Evolutionary conservation across 2,329 filamentous ascomycete genomes (phyloP).

Genomic region (Chalara sp.): DNA sequence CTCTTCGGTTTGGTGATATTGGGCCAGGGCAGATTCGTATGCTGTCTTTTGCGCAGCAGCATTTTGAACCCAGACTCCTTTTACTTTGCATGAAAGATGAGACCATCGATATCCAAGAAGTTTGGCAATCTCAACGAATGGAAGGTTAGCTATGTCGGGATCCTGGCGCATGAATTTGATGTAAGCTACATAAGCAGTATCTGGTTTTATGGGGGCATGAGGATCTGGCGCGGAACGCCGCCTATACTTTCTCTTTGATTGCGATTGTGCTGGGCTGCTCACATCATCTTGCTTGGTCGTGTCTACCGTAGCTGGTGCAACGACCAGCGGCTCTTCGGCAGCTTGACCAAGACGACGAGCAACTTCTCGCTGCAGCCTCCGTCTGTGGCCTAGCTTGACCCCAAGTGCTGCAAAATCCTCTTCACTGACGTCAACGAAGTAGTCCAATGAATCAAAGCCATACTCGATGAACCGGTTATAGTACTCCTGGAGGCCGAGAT

Average conservation of each 20-base stretch:
- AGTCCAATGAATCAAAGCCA: slow-evolving; percentile 81
- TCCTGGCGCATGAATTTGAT: slow-evolving; percentile 79
- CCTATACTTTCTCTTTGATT: slow-evolving; percentile 65
- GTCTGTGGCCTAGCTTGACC: slow-evolving; percentile 74
- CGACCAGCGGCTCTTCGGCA: slow-evolving; percentile 37
- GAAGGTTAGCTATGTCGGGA: slow-evolving; percentile 67
- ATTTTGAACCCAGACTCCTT: slow-evolving; percentile 66
- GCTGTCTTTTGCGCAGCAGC: slow-evolving; percentile 69
- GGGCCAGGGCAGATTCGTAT: slow-evolving; percentile 64
- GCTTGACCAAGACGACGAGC: slow-evolving; percentile 38
- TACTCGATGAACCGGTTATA: slow-evolving; percentile 65
- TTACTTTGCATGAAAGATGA: slow-evolving; percentile 56
- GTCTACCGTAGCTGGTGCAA: slow-evolving; percentile 52
- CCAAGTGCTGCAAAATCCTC: slow-evolving; percentile 70
- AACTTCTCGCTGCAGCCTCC: slow-evolving; percentile 78
- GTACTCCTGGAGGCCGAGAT: slow-evolving; percentile 75
- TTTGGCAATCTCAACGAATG: slow-evolving; percentile 79
- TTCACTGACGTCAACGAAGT: slow-evolving; percentile 76
- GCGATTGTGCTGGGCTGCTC: slow-evolving; percentile 29
- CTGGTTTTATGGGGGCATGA: slow-evolving; percentile 71
- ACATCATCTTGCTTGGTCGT: slow-evolving; percentile 38
- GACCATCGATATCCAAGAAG: slow-evolving; percentile 80
- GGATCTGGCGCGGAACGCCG: slow-evolving; percentile 76
- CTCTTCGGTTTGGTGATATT: slow-evolving; percentile 71
- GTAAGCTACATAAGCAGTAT: slow-evolving; percentile 79